phyloP scores from a whole-genome alignment of 2,329 filamentous ascomycete genomes.

The Colletotrichum spinosum region DNA sequence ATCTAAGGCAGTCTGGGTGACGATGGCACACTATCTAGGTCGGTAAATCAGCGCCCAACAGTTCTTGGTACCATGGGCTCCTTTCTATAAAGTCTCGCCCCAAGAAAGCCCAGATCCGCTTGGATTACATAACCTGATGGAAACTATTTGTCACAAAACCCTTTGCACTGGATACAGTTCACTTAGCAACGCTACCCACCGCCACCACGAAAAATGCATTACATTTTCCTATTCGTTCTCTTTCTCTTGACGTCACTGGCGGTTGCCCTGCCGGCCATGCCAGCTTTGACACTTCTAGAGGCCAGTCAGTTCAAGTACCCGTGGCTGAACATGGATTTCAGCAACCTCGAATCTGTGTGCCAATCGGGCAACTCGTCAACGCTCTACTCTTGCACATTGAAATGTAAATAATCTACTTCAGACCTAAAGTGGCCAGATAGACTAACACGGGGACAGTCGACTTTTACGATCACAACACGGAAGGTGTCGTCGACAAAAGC shows the following conservation, averaged over 20 bases:
- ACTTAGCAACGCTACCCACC: not conserved
- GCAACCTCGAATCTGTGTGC: conserved; percentile 32
- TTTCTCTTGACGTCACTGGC: conserved; percentile 12
- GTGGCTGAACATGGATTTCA: conserved; percentile 34
- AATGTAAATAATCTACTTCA: conserved; percentile 17
- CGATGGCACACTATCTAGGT: not conserved
- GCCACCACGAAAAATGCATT: conserved; percentile 16
- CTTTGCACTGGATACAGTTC: no score
- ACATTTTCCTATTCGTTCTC: not conserved
- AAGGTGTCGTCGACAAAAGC: conserved; percentile 35
- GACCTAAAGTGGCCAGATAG: no score
- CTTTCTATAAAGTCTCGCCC: no score
- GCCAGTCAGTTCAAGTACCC: conserved; percentile 29
- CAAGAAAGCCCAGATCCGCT: no score
- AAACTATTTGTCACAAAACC: no score
- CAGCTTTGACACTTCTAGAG: not conserved
- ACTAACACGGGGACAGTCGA: conserved; percentile 32
- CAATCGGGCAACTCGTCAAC: not conserved
- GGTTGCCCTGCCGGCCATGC: conserved; percentile 10
- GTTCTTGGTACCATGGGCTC: no score
- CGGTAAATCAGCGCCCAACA: no score
- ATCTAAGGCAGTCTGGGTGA: not conserved
- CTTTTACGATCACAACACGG: conserved; percentile 38
- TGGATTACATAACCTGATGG: no score
- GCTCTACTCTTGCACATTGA: conserved; percentile 27